Evolutionary conservation across 2,329 filamentous ascomycete species (phyloP).

Genomic region (Exserohilum rostratum): DNA sequence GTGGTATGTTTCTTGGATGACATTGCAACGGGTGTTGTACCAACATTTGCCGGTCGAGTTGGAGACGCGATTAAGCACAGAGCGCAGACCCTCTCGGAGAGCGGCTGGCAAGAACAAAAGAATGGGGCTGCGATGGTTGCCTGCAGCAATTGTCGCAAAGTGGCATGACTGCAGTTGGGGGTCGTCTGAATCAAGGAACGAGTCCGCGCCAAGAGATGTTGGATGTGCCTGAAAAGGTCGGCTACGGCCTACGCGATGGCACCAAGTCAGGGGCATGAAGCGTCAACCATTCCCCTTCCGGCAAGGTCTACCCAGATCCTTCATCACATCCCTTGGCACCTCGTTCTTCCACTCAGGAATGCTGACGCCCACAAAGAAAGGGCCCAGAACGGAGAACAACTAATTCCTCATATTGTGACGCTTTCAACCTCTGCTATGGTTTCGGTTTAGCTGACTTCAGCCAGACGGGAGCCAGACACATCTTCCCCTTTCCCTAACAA

Average conservation of each 20-base stretch:
- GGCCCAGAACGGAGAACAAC: too few relatives aligned
- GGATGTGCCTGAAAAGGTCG: constrained; percentile 14
- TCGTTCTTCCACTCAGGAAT: background rate
- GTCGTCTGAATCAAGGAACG: constrained; percentile 17
- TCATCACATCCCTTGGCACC: background rate
- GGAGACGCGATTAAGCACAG: background rate
- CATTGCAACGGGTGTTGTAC: background rate
- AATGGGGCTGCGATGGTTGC: constrained; percentile 10
- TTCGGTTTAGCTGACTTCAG: too few relatives aligned
- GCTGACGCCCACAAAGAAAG: too few relatives aligned
- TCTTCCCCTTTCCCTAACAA: background rate
- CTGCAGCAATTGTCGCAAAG: constrained; percentile 12
- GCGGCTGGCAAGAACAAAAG: background rate
- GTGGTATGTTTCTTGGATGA: background rate
- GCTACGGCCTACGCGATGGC: constrained; percentile 7
- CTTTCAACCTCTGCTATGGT: too few relatives aligned
- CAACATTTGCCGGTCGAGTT: background rate
- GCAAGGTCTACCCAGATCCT: background rate
- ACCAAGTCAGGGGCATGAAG: constrained; percentile 16
- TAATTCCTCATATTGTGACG: too few relatives aligned
- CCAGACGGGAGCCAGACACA: too few relatives aligned
- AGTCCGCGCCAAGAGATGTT: constrained; percentile 10
- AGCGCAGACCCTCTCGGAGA: constrained; percentile 1
- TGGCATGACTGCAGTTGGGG: constrained; percentile 3
- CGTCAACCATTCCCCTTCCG: constrained; percentile 7